Evolutionary conservation across 768 basidiomycete genomes (phyloP).

Genomic region (Trichaptum fuscoviolaceum): DNA sequence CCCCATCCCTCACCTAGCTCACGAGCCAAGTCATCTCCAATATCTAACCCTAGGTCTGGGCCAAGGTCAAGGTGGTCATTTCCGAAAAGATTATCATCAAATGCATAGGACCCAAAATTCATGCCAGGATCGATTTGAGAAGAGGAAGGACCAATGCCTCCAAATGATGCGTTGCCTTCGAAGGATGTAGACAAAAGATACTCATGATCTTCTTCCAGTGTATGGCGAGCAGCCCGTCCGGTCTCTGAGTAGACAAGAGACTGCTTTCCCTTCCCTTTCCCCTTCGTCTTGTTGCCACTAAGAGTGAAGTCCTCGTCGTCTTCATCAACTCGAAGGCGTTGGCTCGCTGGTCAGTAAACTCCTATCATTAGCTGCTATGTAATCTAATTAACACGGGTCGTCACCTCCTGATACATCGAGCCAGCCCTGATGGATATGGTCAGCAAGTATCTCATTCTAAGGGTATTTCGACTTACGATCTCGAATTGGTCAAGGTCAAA

Average conservation of each 20-base stretch:
- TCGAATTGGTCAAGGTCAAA: slow-evolving; percentile 20
- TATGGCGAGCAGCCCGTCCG: slow-evolving; percentile 50
- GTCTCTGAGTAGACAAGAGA: slow-evolving; percentile 34
- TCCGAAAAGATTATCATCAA: slow-evolving; percentile 49
- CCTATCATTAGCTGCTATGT: not conserved
- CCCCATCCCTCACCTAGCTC: slow-evolving; percentile 76
- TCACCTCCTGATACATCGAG: not conserved
- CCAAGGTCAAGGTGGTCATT: slow-evolving; percentile 37
- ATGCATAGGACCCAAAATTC: slow-evolving; percentile 31
- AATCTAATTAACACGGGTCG: not conserved
- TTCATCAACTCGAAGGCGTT: slow-evolving; percentile 5
- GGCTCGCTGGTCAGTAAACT: slow-evolving; percentile 1
- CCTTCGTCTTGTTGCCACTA: slow-evolving; percentile 22
- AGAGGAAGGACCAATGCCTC: slow-evolving; percentile 40
- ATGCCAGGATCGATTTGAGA: slow-evolving; percentile 44
- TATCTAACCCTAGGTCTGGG: slow-evolving; percentile 49
- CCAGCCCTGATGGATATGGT: slow-evolving; percentile 1
- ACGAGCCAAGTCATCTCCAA: slow-evolving; percentile 70
- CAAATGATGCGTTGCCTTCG: slow-evolving; percentile 31
- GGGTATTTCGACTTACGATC: not conserved
- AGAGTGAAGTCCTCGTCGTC: slow-evolving; percentile 24
- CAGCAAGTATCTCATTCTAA: not conserved
- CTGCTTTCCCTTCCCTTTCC: slow-evolving; percentile 22
- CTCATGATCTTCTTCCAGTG: slow-evolving; percentile 67
- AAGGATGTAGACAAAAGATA: slow-evolving; percentile 63